Base-by-base conservation (phyloP, 352 stramenopile species). In the Phytophthora rubi region DNA sequence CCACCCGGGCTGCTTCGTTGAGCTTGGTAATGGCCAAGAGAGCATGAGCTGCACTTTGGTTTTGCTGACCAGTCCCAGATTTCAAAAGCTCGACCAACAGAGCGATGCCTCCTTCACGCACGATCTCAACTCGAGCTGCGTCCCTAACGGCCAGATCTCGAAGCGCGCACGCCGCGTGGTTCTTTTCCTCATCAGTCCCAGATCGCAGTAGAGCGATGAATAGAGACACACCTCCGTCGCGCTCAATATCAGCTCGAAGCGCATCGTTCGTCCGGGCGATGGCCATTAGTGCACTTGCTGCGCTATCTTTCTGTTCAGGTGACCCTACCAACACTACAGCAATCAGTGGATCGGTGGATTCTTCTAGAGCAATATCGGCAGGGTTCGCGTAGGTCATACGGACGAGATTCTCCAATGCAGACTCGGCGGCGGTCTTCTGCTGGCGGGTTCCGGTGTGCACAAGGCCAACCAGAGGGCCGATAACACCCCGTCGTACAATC, bases 51-150 rank as follows among this genome's bases (percentile, higher is more conserved):
- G 48, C 48, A 23, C 3, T 32, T 18, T 57, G 1, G 13, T 59
- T 66, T 9, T 66, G 59, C 13, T 52, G 49, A n/a, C 45, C 6
- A 1, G 3, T 54, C 23, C 44, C 42, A 32, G 15, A 33, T n/a
- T n/a, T 2, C 13, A 45, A 12, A 28, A 63, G 21, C 9, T 21
- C 57, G 9, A 51, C 18, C 33, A 63, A 28, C 9, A 23, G 5
- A 3, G 39, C 28, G 23, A 45, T 44, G 33, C 12, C 44, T 8
- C 28, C 28, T 45, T 16, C 44, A 16, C 23, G 16, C 13, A 21
- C 44, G 9, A 63, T 44, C 15, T 53, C 7, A 53, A 30, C 45
- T 16, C n/a, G 45, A 53, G 45, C n/a, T 30, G 18, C 42, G 3
- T 53, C 23, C 4, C 32, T 64, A 6, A 28, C 28, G 1, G 44